Conservation (phyloP, 345 rosid species). For the Euclidium syriacum region DNA sequence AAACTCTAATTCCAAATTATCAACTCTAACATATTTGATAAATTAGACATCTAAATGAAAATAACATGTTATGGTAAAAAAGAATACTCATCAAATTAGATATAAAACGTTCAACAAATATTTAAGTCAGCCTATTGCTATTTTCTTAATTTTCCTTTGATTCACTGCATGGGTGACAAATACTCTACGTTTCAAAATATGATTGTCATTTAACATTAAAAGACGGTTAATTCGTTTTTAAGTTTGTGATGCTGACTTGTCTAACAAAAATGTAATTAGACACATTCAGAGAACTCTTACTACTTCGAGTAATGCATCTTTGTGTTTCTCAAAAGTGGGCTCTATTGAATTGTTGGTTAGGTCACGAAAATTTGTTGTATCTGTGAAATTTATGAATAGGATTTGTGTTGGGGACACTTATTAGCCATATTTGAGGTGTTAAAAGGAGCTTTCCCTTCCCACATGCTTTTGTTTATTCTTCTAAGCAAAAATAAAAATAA, state of each 20-base stretch:
- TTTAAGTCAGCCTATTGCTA: no score
- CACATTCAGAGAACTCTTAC: slow-evolving; percentile 7
- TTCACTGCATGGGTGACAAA: no score
- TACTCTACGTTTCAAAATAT: no score
- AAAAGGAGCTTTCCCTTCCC: slow-evolving; percentile 16
- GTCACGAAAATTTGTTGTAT: slow-evolving; percentile 25
- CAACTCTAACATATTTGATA: no score
- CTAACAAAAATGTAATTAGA: slow-evolving; percentile 9
- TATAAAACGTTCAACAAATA: no score
- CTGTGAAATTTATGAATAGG: slow-evolving; percentile 20
- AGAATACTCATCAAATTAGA: no score
- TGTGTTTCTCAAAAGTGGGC: slow-evolving; percentile 19
- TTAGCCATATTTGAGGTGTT: slow-evolving; percentile 25
- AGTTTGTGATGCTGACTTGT: slow-evolving; percentile 16
- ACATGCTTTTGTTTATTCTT: slow-evolving; percentile 26
- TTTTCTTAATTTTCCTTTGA: no score
- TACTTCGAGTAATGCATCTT: slow-evolving; percentile 20
- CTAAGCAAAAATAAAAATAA: background rate
- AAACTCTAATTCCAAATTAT: no score
- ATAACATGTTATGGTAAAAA: no score
- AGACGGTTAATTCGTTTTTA: background rate
- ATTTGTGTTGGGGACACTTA: slow-evolving; percentile 27
- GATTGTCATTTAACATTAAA: background rate
- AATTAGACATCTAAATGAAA: no score
- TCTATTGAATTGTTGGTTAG: slow-evolving; percentile 13